Evolutionary conservation across 202 grass and related monocot species (phyloP), one percentile per base, ranked within the genome.

Genomic region (Setaria viridis): DNA sequence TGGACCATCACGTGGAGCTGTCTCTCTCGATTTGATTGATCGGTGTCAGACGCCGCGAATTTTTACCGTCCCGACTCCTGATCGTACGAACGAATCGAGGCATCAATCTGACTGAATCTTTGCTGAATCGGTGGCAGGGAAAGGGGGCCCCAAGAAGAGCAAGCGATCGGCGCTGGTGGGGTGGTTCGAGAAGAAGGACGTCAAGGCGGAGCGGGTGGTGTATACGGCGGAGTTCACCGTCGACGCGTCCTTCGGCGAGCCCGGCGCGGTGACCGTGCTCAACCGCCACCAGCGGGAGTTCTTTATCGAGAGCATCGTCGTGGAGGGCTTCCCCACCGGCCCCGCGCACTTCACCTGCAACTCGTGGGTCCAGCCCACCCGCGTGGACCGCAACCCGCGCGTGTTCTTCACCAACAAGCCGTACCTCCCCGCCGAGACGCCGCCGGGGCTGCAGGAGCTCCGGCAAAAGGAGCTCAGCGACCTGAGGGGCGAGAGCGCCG

Each of bases 381-480:
- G 78, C 69, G 81, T 92, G 30, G 78, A 80, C 63, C 76, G 50
- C 70, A 13, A 0, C 67, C 92, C 86, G 67, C 90, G 96, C 54
- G 79, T 99, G n/a, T 99, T 99, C 91, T 99, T 99, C 84, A 92
- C 78, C 64, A 99, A 94, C 84, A 88, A 67, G 91, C 90, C 96
- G 32, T 99, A 90, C 86, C 82, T 99, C 65, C 97, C 90, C 16
- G 66, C 85, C 19, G 83, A 97, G 84, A 99, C 97, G 49, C 97
- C 97, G 14, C 82, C 80, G 16, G 94, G 94, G 4, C 80, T 95
- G 20, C 80, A 72, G 54, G 82, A 82, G 47, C 81, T 99, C 53
- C 82, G 96, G 29, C 84, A 78, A 4, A 48, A 64, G n/a, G 91
- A 95, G 82, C 88, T 99, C 69, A 34, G 55, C 60, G 79, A 70